phyloP scores from a whole-genome alignment of 345 rosid species.

The Carallia brachiata region DNA sequence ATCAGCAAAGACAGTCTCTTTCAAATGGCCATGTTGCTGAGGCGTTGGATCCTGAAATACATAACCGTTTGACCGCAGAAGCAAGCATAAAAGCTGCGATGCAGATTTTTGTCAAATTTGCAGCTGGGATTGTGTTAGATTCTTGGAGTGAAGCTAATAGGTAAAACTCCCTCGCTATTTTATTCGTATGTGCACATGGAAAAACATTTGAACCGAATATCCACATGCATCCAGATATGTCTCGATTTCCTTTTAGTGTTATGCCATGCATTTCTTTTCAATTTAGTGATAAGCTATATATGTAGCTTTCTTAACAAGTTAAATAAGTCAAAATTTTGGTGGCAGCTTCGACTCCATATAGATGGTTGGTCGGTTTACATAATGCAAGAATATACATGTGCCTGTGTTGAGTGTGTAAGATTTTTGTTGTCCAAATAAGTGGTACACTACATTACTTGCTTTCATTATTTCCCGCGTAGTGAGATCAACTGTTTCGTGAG shows the following conservation, averaged over 20 bases:
- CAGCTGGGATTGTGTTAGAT: conserved; percentile 79
- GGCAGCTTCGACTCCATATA: no score
- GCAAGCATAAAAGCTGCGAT: conserved; percentile 89
- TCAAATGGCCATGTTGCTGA: conserved; percentile 71
- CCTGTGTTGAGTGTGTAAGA: no score
- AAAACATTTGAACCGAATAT: not conserved
- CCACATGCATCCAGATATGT: not conserved
- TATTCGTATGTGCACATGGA: not conserved
- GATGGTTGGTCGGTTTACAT: no score
- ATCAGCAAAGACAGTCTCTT: conserved; percentile 63
- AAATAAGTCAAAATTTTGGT: no score
- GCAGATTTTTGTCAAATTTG: conserved; percentile 87
- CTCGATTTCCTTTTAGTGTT: not conserved
- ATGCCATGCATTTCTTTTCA: not conserved
- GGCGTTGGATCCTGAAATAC: conserved; percentile 64
- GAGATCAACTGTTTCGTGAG: no score
- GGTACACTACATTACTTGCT: no score
- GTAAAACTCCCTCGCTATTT: conserved; percentile 29
- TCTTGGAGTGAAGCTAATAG: conserved; percentile 83
- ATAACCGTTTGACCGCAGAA: conserved; percentile 66
- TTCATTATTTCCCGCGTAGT: no score
- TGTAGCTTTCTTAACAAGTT: no score
- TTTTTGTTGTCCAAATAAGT: no score
- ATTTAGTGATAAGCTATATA: no score
- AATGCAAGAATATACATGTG: no score